Evolutionary conservation across 2,329 filamentous ascomycete genomes (phyloP), one percentile per base, ranked within the genome.

Genomic region (Stagonosporopsis vannaccii): DNA sequence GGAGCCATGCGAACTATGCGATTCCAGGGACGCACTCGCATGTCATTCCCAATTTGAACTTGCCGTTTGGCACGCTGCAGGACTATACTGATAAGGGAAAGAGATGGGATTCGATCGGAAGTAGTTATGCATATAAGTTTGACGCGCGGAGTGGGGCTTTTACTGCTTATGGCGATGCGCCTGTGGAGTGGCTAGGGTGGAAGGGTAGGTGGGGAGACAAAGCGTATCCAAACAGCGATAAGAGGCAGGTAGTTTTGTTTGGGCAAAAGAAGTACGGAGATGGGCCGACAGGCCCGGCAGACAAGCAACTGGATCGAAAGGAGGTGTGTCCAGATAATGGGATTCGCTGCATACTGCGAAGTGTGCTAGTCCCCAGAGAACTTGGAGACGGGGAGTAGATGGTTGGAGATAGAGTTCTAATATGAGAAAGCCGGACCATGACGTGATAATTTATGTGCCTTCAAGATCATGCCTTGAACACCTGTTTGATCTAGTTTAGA

Each of bases 1-100:
- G 87, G 8, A 83, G 82, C 0, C 87, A 90, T 71, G 87, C 87
- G 19, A 85, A 85, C 65, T 90, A 89, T 69, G 85, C 86, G 17
- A 84, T 81, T 6, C 45, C 73, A 12, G 87, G 86, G 2, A 78
- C 75, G 2, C 87, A 89, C 64, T 86, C 88, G 66, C 85, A 89
- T 65, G 83, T 82, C 0, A 86, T 89, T 51, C 86, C 87, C 0
- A 80, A 84, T 51, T 51, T 87, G 17, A 85, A 87, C 55, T 76
- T 88, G 7, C 84, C 84, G 0, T 82, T 81, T 22, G 74, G 74
- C 26, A 65, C 74, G 0, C 76, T 85, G 6, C 69, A 87, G 2
- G 77, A 83, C 37, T 82, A 89, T 64, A 80, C 84, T 51, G 80
- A 85, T 51, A 70, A 76, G 35, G 87, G 86, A 4, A 66, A 75